phyloP scores from a whole-genome alignment of 2,329 filamentous ascomycete genomes.

The Fusarium miscanthi region DNA sequence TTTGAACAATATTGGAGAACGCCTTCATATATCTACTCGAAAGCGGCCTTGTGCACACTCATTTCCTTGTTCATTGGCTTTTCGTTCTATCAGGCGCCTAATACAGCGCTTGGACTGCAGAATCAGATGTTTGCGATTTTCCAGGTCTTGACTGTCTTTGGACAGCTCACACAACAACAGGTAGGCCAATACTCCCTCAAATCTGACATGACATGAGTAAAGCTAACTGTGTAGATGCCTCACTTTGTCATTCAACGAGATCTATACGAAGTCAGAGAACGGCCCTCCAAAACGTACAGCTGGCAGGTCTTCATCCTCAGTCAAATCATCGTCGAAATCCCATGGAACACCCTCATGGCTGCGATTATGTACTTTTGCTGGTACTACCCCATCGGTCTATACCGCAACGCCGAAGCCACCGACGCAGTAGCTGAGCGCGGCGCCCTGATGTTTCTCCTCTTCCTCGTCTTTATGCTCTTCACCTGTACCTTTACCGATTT shows the following conservation, averaged over 20 bases:
- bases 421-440: constrained; percentile 65
- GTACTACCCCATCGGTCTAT: constrained; percentile 77
- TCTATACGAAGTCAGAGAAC: constrained; percentile 75
- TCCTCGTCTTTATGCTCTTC: constrained; percentile 73
- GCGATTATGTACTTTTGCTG: constrained; percentile 74
- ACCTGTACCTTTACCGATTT: constrained; percentile 74
- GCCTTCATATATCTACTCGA: constrained; percentile 72
- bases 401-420: constrained; percentile 66
- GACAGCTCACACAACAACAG: constrained; percentile 66
- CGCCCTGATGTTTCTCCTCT: constrained; percentile 72
- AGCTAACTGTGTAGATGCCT: constrained; percentile 61
- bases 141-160: constrained; percentile 75
- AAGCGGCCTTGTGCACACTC: constrained; percentile 49
- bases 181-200: rapidly evolving
- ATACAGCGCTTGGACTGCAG: constrained; percentile 72
- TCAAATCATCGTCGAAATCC: constrained; percentile 76
- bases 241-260: constrained; percentile 75
- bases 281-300: constrained; percentile 74
- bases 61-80: constrained; percentile 63
- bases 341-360: constrained; percentile 74
- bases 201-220: rapidly evolving
- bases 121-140: constrained; percentile 77
- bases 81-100: constrained; percentile 69
- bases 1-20: constrained; percentile 52
- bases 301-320: constrained; percentile 75